Evolutionary conservation across 2,329 filamentous ascomycete species (phyloP).

Genomic region (Cladobotryum protrusum): DNA sequence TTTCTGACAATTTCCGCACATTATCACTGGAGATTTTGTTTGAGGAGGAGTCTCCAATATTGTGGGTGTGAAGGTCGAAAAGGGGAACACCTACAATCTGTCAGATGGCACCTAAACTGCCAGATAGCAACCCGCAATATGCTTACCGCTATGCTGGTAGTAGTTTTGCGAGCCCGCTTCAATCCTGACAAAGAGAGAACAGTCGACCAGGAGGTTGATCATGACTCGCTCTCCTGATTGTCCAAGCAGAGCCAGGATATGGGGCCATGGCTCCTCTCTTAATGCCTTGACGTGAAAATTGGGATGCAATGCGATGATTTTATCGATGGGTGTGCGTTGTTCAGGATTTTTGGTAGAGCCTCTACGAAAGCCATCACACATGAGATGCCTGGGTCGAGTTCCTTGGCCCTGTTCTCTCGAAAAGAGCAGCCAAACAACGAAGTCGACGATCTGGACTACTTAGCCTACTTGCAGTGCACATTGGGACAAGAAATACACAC

Average conservation of each 20-base stretch:
- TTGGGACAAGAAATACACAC: slow-evolving; percentile 33
- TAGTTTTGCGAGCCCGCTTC: slow-evolving; percentile 57
- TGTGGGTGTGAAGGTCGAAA: slow-evolving; percentile 31
- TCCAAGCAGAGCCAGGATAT: slow-evolving; percentile 68
- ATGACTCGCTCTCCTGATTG: slow-evolving; percentile 70
- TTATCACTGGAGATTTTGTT: neutral
- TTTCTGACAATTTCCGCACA: slow-evolving; percentile 47
- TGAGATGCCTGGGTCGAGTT: slow-evolving; percentile 60
- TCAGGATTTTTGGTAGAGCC: slow-evolving; percentile 32
- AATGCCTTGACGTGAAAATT: slow-evolving; percentile 67
- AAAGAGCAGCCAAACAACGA: slow-evolving; percentile 72
- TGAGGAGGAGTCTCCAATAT: neutral
- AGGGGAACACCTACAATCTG: slow-evolving; percentile 37
- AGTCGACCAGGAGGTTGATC: slow-evolving; percentile 68
- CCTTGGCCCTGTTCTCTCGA: slow-evolving; percentile 42
- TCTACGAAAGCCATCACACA: slow-evolving; percentile 73
- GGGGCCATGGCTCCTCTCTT: slow-evolving; percentile 67
- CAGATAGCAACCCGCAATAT: neutral
- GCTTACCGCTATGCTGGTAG: slow-evolving; percentile 70
- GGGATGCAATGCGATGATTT: slow-evolving; percentile 55
- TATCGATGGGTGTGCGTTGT: slow-evolving; percentile 49
- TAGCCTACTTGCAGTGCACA: slow-evolving; percentile 12
- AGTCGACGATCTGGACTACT: slow-evolving; percentile 61
- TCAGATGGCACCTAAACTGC: slow-evolving; percentile 6
- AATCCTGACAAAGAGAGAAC: slow-evolving; percentile 65